phyloP scores from a whole-genome alignment of 2,329 filamentous ascomycete species.

The Amauroascus verrucosus region DNA sequence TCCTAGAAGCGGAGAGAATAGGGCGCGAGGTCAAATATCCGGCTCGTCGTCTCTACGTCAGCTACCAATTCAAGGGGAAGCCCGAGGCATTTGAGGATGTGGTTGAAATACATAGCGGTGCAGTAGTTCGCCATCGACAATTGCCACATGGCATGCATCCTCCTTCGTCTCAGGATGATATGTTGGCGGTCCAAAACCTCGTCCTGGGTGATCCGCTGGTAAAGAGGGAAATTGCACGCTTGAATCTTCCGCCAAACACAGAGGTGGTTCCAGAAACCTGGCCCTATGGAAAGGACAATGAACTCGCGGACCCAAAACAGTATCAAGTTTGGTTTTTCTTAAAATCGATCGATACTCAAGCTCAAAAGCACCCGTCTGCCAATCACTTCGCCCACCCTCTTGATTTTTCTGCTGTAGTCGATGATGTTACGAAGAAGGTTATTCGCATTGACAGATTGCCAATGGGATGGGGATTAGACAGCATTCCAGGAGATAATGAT shows the following conservation, averaged over 20 bases:
- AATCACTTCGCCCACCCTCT: slow-evolving; percentile 60
- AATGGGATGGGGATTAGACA: slow-evolving; percentile 39
- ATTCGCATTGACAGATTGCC: slow-evolving; percentile 59
- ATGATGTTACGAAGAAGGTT: slow-evolving; percentile 51
- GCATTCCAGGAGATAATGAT: slow-evolving; percentile 3
- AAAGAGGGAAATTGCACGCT: neutral
- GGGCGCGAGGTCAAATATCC: neutral
- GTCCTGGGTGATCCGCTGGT: slow-evolving; percentile 1
- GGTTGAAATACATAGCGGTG: neutral
- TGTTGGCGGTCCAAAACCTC: slow-evolving; percentile 1
- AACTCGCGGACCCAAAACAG: neutral
- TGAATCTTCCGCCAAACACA: neutral
- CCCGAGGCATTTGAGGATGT: slow-evolving; percentile 4
- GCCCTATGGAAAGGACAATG: slow-evolving; percentile 5
- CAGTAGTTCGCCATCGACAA: neutral
- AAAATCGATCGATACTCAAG: neutral
- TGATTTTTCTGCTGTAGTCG: slow-evolving; percentile 55
- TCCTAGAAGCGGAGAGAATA: slow-evolving; percentile 3
- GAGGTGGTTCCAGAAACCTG: slow-evolving; percentile 2
- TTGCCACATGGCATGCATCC: slow-evolving; percentile 4
- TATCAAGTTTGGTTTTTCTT: slow-evolving; percentile 9
- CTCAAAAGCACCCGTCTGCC: slow-evolving; percentile 5
- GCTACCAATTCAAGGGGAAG: slow-evolving; percentile 6
- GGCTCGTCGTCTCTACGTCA: slow-evolving; percentile 2
- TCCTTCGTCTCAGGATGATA: slow-evolving; percentile 3